Evolutionary conservation across 179 eudicot genomes (phyloP).

Genomic region (Actinidia arguta): DNA sequence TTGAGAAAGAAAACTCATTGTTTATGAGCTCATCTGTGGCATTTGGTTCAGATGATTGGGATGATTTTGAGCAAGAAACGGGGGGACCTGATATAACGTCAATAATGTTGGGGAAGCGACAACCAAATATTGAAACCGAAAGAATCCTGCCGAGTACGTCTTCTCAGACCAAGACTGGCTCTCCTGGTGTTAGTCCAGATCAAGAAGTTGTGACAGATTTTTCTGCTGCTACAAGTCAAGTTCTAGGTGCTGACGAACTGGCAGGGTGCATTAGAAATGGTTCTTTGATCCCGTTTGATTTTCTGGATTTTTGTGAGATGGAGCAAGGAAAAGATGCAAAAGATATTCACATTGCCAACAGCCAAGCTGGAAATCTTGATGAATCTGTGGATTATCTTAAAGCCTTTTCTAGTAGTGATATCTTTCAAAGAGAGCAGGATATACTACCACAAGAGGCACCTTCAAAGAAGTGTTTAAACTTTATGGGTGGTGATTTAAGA

Average conservation of each 20-base stretch:
- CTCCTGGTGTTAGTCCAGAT: constrained; percentile 27
- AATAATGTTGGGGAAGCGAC: constrained; percentile 36
- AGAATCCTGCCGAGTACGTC: constrained; percentile 29
- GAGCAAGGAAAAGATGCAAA: constrained; percentile 24
- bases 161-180: constrained; percentile 23
- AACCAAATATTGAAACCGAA: constrained; percentile 30
- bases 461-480: constrained; percentile 29
- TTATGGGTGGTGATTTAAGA: constrained; percentile 22
- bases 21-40: constrained; percentile 73
- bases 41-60: constrained; percentile 91
- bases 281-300: constrained; percentile 33
- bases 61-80: constrained; percentile 71
- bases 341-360: constrained; percentile 31
- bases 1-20: constrained; percentile 41
- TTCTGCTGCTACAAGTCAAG: constrained; percentile 27
- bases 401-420: constrained; percentile 35
- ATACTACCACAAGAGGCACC: constrained; percentile 30
- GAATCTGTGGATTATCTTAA: constrained; percentile 50
- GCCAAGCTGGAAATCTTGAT: constrained; percentile 37
- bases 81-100: constrained; percentile 31
- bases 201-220: constrained; percentile 32
- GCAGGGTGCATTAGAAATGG: constrained; percentile 22
- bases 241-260: constrained; percentile 35
- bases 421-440: constrained; percentile 39
- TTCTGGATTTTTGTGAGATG: constrained; percentile 29